These are phyloP conservation scores for Glycyrrhiza uralensis DNA, from an alignment of 306 rosid genomes.

Conservation along the genomic window DNA sequence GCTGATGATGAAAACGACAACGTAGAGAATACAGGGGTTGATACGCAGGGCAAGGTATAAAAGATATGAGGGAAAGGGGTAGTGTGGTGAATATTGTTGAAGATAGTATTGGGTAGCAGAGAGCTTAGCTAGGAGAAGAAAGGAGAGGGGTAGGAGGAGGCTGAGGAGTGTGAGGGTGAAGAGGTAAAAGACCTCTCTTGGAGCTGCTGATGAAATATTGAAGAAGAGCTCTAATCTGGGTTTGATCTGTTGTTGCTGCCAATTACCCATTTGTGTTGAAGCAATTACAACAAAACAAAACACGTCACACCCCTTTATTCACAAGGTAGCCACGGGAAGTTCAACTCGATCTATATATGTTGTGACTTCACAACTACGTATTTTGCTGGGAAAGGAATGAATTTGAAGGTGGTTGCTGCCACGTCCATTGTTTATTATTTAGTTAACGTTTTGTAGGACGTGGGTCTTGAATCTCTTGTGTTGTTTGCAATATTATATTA, in stretches of 20 bases:
- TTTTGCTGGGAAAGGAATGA: slow-evolving; percentile 21
- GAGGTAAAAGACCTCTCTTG: slow-evolving; percentile 49
- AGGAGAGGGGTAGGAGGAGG: slow-evolving; percentile 73
- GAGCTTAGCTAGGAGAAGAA: slow-evolving; percentile 68
- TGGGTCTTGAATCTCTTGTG: not conserved
- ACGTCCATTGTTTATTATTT: slow-evolving; percentile 39
- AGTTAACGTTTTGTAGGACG: slow-evolving; percentile 36
- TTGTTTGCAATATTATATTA: not conserved
- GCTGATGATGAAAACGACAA: slow-evolving; percentile 46
- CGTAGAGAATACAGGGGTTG: slow-evolving; percentile 43
- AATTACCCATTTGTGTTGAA: slow-evolving; percentile 23
- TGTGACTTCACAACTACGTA: slow-evolving; percentile 16
- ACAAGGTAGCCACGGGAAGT: slow-evolving; percentile 7
- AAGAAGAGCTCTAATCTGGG: slow-evolving; percentile 26
- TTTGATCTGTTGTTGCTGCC: slow-evolving; percentile 26
- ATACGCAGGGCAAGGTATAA: slow-evolving; percentile 31
- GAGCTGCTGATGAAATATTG: slow-evolving; percentile 9
- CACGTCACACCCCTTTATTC: not conserved
- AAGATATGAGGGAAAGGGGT: not conserved
- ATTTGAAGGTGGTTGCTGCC: slow-evolving; percentile 47
- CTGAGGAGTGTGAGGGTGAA: slow-evolving; percentile 56
- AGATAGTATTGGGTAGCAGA: slow-evolving; percentile 37
- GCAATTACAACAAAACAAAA: too few relatives aligned
- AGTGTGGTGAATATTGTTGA: not conserved
- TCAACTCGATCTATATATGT: slow-evolving; percentile 13